These are phyloP conservation scores for Mucor circinelloides DNA, from an alignment of 371 early-diverging fungal genomes.

Conservation along the genomic window DNA sequence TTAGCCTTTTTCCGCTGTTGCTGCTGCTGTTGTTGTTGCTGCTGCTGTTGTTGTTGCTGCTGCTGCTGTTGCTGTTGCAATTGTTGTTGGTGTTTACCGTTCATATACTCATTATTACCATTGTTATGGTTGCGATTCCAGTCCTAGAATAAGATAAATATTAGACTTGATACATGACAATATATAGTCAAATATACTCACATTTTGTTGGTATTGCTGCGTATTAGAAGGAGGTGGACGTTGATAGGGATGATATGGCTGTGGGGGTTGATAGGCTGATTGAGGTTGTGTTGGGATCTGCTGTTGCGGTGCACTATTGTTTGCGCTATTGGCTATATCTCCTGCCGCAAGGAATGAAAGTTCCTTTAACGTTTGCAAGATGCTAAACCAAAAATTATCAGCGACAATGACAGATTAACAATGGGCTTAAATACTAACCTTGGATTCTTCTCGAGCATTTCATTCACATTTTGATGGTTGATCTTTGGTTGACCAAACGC, in stretches of 20 bases:
- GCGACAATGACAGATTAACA: background rate
- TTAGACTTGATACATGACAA: background rate
- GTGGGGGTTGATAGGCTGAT: background rate
- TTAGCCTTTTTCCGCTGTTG: background rate
- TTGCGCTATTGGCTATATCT: background rate
- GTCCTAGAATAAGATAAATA: background rate
- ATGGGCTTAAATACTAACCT: background rate
- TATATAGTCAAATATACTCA: background rate
- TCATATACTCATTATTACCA: background rate
- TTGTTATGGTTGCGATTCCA: background rate
- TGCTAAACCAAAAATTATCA: background rate
- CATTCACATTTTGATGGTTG: conserved; percentile 8
- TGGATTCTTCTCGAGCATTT: conserved; percentile 15
- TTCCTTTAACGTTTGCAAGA: conserved; percentile 11
- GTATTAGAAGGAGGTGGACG: background rate
- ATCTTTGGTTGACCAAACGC: background rate
- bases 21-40: background rate
- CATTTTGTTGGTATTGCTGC: background rate
- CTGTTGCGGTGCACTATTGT: background rate
- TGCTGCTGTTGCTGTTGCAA: background rate
- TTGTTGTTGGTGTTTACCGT: background rate
- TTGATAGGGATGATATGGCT: background rate
- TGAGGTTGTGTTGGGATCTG: background rate
- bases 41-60: background rate
- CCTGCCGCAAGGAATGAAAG: conserved; percentile 10